A percentile compares a stretch with the other conserved stretches of the same genome.
Evolutionary conservation across 2,329 filamentous ascomycete species (phyloP).

Genomic region (Aspergillus bombycis): DNA sequence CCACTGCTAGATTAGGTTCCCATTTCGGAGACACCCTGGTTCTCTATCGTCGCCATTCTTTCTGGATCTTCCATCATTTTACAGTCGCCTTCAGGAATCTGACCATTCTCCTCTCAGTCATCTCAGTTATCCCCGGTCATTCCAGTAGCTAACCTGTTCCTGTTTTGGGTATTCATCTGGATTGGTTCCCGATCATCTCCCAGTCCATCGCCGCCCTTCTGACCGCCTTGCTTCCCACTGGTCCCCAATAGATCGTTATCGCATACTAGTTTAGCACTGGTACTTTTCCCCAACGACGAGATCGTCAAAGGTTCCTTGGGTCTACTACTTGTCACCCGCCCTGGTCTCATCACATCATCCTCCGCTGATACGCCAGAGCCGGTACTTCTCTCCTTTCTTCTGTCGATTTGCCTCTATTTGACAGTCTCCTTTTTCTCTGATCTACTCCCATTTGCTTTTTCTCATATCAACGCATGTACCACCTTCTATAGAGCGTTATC

Average conservation of each 20-base stretch:
- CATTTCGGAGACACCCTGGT: not conserved
- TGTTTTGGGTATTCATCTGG: not conserved
- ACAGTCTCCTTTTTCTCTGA: not conserved
- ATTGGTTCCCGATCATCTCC: conserved; percentile 6
- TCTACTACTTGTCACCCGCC: conserved; percentile 25
- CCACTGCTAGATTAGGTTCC: not conserved
- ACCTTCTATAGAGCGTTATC: not conserved
- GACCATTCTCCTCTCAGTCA: not conserved
- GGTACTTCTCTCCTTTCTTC: conserved; percentile 1
- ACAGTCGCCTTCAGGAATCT: not conserved
- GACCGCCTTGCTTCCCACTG: conserved; percentile 31
- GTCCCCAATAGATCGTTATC: conserved; percentile 35
- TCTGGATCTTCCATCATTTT: not conserved
- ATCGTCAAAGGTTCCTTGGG: conserved; percentile 29
- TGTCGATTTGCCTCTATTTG: not conserved
- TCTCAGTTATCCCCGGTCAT: not conserved
- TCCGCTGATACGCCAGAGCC: conserved; percentile 5
- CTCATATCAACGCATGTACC: not conserved
- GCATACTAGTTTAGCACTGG: conserved; percentile 24
- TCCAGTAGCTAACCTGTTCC: not conserved
- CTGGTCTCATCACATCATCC: conserved; percentile 35
- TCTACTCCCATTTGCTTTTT: not conserved
- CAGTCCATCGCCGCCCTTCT: conserved; percentile 32
- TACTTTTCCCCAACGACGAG: conserved; percentile 19
- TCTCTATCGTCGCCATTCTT: not conserved